These are phyloP conservation scores for Aspergillus sclerotialis DNA, from an alignment of 2,329 filamentous ascomycete species.

Conservation along the genomic window DNA sequence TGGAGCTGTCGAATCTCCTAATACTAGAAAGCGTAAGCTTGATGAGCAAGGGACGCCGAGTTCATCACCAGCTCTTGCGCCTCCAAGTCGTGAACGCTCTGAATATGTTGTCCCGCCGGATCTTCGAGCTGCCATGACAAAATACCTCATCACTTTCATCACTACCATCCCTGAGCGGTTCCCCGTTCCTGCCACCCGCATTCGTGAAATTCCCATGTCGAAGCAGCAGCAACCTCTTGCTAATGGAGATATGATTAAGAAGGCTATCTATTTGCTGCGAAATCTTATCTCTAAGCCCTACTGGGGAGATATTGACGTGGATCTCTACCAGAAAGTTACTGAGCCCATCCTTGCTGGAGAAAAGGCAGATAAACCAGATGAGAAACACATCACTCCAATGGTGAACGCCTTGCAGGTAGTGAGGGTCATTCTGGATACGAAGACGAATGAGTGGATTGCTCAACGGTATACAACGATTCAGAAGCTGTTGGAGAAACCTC, in stretches of 20 bases:
- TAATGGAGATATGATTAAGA: constrained; percentile 74
- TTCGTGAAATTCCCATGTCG: constrained; percentile 48
- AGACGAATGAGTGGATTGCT: constrained; percentile 84
- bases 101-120: constrained; percentile 63
- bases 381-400: constrained; percentile 78
- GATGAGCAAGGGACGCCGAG: constrained; percentile 55
- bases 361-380: constrained; percentile 72
- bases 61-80: constrained; percentile 45
- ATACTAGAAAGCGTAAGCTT: constrained; percentile 67
- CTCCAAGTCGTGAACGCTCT: constrained; percentile 43
- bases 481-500: constrained; percentile 79
- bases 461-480: constrained; percentile 70
- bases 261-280: constrained; percentile 71
- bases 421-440: constrained; percentile 79
- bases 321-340: constrained; percentile 83
- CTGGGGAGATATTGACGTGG: constrained; percentile 88
- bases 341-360: constrained; percentile 80
- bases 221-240: constrained; percentile 46
- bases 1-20: constrained; percentile 61
- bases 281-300: constrained; percentile 80
- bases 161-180: constrained; percentile 82
- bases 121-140: constrained; percentile 74
- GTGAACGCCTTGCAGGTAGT: constrained; percentile 92
- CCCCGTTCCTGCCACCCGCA: constrained; percentile 63
- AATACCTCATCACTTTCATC: constrained; percentile 94